Evolutionary conservation across 129 eudicot species (phyloP), one percentile per base, ranked within the genome.

Genomic region (Lonicera japonica): DNA sequence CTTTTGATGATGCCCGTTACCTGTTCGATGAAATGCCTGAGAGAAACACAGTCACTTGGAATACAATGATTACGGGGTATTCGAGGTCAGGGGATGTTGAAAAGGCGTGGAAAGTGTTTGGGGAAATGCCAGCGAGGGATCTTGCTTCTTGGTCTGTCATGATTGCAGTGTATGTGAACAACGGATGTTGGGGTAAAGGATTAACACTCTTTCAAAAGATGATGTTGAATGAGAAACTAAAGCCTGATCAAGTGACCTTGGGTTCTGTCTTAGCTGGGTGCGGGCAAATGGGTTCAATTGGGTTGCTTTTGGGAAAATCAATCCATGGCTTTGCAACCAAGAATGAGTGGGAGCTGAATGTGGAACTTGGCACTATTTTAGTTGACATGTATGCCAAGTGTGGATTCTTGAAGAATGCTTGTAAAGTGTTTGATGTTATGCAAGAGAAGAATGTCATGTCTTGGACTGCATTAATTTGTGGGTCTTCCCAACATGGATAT

Each of bases 381-480:
- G 64, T 87, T 13, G 81, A 87, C 60, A 80, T 80, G 85, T 87
- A 87, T 58, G 90, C 77, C 0, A 87, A 80, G 69, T 80, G 87
- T 71, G 90, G 95, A 11, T 53, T 54, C 61, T 63, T 80, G 56
- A 78, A 75, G 66, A 52, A 53, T 64, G 95, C 95, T 43, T 60
- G 21, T 20, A 15, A 34, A 47, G 72, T 87, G 11, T 83, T 87
- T 69, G 47, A 65, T 25, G 63, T 65, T 76, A 83, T 78, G 80
- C 63, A 24, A 48, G 73, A 67, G 1, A 70, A 64, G 15, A 73
- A 78, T 25, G 81, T 87, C 11, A 61, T 70, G 58, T 60, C 90
- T 54, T 80, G 87, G 95, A 87, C 90, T 16, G 83, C 87, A 20
- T 55, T 87, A 47, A 87, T 87, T 34, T 87, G 85, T 78, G 90